Base-by-base conservation (phyloP, 2,329 filamentous ascomycete genomes). In the Scytalidium sp. region DNA sequence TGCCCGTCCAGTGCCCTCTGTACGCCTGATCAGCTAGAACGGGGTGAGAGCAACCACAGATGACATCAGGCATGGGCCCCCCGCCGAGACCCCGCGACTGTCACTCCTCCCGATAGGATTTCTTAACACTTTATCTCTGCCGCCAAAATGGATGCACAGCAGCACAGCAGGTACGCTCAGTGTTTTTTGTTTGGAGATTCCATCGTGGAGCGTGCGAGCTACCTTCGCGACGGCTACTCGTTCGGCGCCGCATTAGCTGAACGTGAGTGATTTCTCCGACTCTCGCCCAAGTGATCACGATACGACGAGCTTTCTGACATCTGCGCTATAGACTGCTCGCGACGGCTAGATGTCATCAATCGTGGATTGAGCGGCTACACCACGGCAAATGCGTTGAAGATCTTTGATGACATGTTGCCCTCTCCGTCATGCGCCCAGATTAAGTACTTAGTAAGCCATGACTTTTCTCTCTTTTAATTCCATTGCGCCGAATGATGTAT, bases 141-240 rank as follows among this genome's bases (percentile, higher is more conserved):
- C 32, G n/a, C 32, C 13, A n/a, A n/a, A 36, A 36, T 36, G 32
- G 32, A 36, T 9, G 5, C 32, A 10, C 8, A 8, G 15, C 56
- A 58, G 36, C n/a, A n/a, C n/a, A n/a, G n/a, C n/a, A 45, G 41
- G 25, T 87, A 87, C 61, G 83, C 86, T 44, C 88, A 92, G 63
- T 75, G 92, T 59, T 75, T 97, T 54, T 81, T 97, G 20, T 88
- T 97, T 54, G 93, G 93, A 48, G 94, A 97, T 71, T 96, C 90
- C 25, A 85, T 97, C 54, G 85, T 93, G 44, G 84, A 97, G 63
- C 74, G 78, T 40, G 79, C 83, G 2, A 80, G 79, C 55, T 74
- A 78, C 29, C 74, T 84, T 44, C 69, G 78, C 10, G 72, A 81
- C 50, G 89, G 87, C 15, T 93, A 92, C 67, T 88, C 80, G 1